phyloP scores from a whole-genome alignment of 805 yeast species.

The Starmerella khaoyaiensis region DNA sequence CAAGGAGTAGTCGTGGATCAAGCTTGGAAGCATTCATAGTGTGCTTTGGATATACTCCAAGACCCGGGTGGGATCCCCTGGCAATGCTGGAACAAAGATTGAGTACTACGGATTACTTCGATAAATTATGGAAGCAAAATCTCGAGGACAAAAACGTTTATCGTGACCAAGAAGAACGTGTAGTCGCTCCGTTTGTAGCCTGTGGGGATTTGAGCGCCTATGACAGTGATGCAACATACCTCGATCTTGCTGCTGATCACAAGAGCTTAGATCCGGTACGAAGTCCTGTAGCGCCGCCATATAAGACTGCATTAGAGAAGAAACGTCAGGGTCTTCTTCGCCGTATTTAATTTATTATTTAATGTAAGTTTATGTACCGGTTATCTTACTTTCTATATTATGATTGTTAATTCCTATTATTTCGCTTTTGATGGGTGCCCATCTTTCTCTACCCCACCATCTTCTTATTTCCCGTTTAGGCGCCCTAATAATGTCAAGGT shows the following conservation, averaged over 20 bases:
- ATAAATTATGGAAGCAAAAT: conserved; percentile 27
- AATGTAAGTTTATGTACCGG: no score
- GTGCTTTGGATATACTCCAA: conserved; percentile 75
- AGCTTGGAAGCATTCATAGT: conserved; percentile 90
- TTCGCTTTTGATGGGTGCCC: no score
- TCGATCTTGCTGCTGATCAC: conserved; percentile 32
- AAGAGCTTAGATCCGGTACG: conserved; percentile 79
- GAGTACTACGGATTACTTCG: conserved; percentile 75
- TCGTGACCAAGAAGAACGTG: conserved; percentile 48
- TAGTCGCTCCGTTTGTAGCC: conserved; percentile 82
- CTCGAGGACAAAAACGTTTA: background rate
- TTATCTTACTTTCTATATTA: no score
- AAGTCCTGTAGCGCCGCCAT: conserved; percentile 93
- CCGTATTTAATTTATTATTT: conserved; percentile 5
- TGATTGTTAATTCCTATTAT: no score
- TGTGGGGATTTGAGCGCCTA: conserved; percentile 84
- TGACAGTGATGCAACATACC: conserved; percentile 92
- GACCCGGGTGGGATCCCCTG: conserved; percentile 68
- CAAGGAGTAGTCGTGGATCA: conserved; percentile 88
- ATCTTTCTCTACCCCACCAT: no score
- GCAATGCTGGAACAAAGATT: conserved; percentile 20
- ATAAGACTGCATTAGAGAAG: conserved; percentile 78
- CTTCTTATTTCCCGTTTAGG: no score
- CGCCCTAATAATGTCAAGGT: no score
- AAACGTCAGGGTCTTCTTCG: conserved; percentile 50